Base-by-base conservation (phyloP, 208 protist species). In the Leptomonas pyrrhocoris region DNA sequence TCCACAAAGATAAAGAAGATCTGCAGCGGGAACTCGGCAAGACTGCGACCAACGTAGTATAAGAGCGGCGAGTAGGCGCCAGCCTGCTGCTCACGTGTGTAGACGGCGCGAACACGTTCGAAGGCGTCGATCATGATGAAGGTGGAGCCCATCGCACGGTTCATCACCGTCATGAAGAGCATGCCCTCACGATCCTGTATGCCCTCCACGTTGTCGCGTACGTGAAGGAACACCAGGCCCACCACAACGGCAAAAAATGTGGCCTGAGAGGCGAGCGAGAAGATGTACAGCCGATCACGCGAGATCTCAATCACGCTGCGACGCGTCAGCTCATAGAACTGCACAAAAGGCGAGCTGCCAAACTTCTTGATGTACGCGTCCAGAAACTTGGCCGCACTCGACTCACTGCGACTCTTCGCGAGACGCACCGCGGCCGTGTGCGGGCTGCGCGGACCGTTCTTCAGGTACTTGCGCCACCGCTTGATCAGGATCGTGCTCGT, bases 151-250 rank as follows among this genome's bases (percentile, higher is more conserved):
- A 94, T 85, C 9, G 61, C 60, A 23, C 78, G 79, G 60, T 94
- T 89, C 77, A 87, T 86, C 21, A 77, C 46, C 19, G 61, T 59
- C 80, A 90, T 87, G 68, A 93, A 95, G 23, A 95, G 57, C n/a
- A 94, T 31, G 46, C 84, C 84, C 21, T 84, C 36, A 56, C 86
- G 83, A 74, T 92, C 86, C 50, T 85, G 80, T 25, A 94, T 71
- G 28, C 85, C 81, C 31, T 56, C 51, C 5, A 88, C 59, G 71
- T 90, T 79, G 64, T 72, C 27, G 15, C 72, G 61, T 19, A 96
- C 11, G 59, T 82, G 74, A 15, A 91, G 7, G 64, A 93, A 96
- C 43, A 94, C 92, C 19, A 94, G 76, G 15, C 88, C 91, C 19
- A 89, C 74, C 25, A 96, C 38, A 15, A 83, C 12, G 8, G 75